phyloP scores from a whole-genome alignment of 371 early-diverging fungal genomes.

The Paraphysoderma sedebokerense region DNA sequence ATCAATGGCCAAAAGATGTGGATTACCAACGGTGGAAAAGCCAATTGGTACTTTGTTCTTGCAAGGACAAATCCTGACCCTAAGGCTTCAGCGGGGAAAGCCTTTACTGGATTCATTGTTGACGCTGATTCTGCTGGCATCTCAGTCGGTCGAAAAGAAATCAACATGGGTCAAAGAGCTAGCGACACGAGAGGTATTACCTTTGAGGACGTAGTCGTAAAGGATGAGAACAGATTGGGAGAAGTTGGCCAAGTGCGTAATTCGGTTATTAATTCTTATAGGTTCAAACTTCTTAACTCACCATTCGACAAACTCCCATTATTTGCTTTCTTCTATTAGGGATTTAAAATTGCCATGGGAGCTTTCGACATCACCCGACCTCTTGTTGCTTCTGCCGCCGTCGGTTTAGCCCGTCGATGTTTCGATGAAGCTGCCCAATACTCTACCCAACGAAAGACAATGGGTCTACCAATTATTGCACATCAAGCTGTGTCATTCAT shows the following conservation, averaged over 20 bases:
- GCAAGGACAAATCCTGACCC: constrained; percentile 64
- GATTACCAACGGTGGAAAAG: constrained; percentile 94
- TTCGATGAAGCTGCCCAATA: constrained; percentile 85
- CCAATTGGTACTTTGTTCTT: constrained; percentile 97
- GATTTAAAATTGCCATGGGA: constrained; percentile 94
- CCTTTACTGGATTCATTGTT: constrained; percentile 92
- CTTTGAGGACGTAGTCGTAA: constrained; percentile 87
- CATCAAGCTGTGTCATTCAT: constrained; percentile 90
- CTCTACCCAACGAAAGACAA: constrained; percentile 81
- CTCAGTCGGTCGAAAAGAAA: constrained; percentile 80
- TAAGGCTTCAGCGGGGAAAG: constrained; percentile 59
- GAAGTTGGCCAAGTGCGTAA: constrained; percentile 12
- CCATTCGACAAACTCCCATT: neutral
- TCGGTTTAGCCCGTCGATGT: constrained; percentile 84
- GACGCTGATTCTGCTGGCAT: constrained; percentile 83
- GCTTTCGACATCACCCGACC: constrained; percentile 93
- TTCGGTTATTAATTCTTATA: constrained; percentile 21
- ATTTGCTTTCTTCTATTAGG: constrained; percentile 50
- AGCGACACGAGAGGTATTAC: constrained; percentile 87
- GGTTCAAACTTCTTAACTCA: constrained; percentile 1
- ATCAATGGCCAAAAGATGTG: constrained; percentile 29
- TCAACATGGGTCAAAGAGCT: constrained; percentile 93
- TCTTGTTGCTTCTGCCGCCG: constrained; percentile 76
- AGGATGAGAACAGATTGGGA: constrained; percentile 51
- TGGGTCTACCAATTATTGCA: constrained; percentile 78